Conservation (phyloP, 257 asterid species). For the Rehmannia glutinosa region DNA sequence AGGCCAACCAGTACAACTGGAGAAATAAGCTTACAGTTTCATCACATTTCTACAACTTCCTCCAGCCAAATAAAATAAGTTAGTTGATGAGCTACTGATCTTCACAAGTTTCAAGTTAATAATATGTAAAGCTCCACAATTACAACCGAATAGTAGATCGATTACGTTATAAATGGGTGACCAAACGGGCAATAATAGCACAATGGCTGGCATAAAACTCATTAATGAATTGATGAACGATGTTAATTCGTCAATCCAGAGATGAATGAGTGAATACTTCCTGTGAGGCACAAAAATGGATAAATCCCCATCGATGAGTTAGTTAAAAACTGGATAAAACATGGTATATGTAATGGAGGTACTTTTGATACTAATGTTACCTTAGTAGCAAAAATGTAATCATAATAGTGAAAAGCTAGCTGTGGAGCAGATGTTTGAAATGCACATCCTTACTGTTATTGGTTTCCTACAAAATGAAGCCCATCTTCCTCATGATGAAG, state of each 20-base stretch:
- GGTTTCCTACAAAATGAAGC: background rate
- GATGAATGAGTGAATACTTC: background rate
- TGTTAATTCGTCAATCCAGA: background rate
- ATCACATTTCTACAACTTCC: background rate
- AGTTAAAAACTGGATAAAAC: background rate
- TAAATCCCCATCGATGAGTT: background rate
- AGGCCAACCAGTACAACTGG: too few relatives aligned
- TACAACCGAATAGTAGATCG: background rate
- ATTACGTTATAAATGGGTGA: background rate
- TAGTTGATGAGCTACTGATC: background rate
- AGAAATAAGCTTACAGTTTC: too few relatives aligned
- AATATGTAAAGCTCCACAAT: background rate
- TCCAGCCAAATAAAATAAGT: background rate
- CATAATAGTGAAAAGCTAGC: background rate
- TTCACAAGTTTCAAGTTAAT: background rate
- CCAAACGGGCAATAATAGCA: constrained; percentile 1
- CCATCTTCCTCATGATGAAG: background rate
- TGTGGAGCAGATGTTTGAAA: background rate
- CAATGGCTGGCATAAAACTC: background rate
- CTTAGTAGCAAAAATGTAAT: background rate
- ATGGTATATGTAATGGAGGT: background rate
- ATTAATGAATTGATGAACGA: background rate
- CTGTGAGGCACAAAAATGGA: constrained; percentile 7
- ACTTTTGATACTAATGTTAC: background rate
- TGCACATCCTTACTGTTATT: background rate